A percentile compares a stretch with the other conserved stretches of the same genome.
These are phyloP conservation scores for Imleria badia DNA, from an alignment of 768 basidiomycete species.

Conservation along the genomic window DNA sequence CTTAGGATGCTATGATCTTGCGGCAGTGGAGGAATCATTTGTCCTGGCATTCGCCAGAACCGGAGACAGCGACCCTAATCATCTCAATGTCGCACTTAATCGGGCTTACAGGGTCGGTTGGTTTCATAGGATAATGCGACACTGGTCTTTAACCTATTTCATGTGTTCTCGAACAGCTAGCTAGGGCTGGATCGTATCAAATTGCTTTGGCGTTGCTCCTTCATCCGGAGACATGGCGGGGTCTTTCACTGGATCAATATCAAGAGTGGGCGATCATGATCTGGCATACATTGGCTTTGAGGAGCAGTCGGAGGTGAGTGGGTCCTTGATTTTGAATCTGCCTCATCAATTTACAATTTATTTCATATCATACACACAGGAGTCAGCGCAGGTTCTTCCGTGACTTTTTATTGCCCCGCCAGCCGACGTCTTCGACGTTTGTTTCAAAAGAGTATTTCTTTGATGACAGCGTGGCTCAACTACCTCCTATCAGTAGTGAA, in stretches of 20 bases:
- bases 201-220: conserved; percentile 62
- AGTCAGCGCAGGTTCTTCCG: conserved; percentile 64
- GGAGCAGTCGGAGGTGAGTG: conserved; percentile 65
- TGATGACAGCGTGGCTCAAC: conserved; percentile 33
- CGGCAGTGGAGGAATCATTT: conserved; percentile 65
- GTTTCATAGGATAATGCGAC: conserved; percentile 1
- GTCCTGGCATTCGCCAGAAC: conserved; percentile 64
- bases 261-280: conserved; percentile 71
- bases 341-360: not conserved
- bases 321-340: conserved; percentile 4
- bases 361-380: conserved; percentile 30
- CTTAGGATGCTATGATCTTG: conserved; percentile 65
- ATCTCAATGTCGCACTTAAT: conserved; percentile 61
- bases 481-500: conserved; percentile 41
- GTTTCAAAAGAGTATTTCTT: conserved; percentile 59
- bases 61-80: conserved; percentile 59
- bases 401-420: conserved; percentile 62
- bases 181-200: conserved; percentile 66
- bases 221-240: conserved; percentile 68
- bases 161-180: conserved; percentile 44
- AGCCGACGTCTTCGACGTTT: conserved; percentile 52
- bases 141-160: conserved; percentile 7
- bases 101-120: conserved; percentile 61
- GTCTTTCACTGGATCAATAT: conserved; percentile 63
- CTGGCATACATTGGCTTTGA: conserved; percentile 73